Base-by-base conservation (phyloP, 495 filamentous ascomycete genomes). In the Letharia columbiana region DNA sequence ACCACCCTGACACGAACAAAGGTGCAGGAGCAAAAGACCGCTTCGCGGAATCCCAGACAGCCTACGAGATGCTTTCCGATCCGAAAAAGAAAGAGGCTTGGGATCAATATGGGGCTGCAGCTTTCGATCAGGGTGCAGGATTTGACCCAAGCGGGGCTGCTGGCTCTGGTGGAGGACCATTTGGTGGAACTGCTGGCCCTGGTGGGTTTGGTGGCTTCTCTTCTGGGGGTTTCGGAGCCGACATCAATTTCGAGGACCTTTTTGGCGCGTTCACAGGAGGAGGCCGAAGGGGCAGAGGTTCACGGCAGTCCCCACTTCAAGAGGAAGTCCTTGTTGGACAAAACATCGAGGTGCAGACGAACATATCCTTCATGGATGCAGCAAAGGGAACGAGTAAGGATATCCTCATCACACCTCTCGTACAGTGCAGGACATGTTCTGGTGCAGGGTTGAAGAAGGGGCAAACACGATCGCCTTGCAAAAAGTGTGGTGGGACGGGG, bases 1-100 rank as follows among this genome's bases (percentile, higher is more conserved):
- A 86, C 74, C 94, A 98, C 71, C 94, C 94, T 11, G 94, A 98
- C 75, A 96, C 94, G 47, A 98, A 96, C 79, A 98, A 97, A 77
- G 94, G 96, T 62, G 73, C 91, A 11, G 80, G 78, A 10, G 93
- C 94, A 41, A 97, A 97, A 75, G 94, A 98, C 63, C 93, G 89
- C 71, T 98, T 98, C 73, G 80, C 86, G 56, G 94, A 96, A 68
- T 89, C 94, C 63, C 94, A 97, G 74, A 81, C 87, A 2, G 90
- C 94, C 4, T 98, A 98, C 74, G 94, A 98, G 74, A 78, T 97
- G 45, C 82, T 98, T 6, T 92, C 89, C 44, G 92, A 98, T 74
- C 81, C 92, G 13, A 86, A 94, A 76, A 98, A 97, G 82, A 88
- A 88, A 71, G 87, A 93, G 73, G 87, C 90, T 60, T 98, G 87